Evolutionary conservation across 2,329 filamentous ascomycete species (phyloP).

Genomic region (Fusarium praegraminearum): DNA sequence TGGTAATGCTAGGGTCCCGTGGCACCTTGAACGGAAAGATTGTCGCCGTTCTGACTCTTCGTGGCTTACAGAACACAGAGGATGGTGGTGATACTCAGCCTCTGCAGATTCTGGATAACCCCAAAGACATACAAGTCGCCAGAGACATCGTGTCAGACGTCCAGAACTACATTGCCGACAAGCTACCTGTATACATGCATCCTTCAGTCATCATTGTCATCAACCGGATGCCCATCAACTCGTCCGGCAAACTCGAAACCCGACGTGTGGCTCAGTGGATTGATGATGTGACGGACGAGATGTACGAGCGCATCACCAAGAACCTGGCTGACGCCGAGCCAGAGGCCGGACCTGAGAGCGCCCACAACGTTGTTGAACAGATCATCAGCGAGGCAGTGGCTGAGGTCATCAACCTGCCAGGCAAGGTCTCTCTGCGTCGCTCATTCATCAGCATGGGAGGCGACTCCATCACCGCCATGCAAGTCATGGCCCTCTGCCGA

Average conservation of each 20-base stretch:
- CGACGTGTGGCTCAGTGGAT: background rate
- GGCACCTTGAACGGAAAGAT: background rate
- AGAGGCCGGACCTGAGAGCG: background rate
- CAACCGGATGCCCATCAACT: background rate
- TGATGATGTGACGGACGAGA: background rate
- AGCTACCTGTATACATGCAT: background rate
- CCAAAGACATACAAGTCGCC: background rate
- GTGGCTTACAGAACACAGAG: background rate
- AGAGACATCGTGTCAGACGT: background rate
- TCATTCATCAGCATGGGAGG: background rate
- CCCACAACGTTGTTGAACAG: background rate
- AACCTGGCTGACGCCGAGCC: background rate
- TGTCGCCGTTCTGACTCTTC: background rate
- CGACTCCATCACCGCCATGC: background rate
- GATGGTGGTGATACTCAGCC: background rate
- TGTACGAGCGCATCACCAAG: background rate
- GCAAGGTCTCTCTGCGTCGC: background rate
- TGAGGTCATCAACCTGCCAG: background rate
- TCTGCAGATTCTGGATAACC: background rate
- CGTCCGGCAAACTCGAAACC: background rate
- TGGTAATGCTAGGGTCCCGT: background rate
- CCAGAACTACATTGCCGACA: background rate
- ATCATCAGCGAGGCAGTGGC: background rate
- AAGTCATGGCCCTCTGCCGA: conserved; percentile 1
- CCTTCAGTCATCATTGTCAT: background rate